A percentile compares a stretch with the other conserved stretches of the same genome.
Conservation (phyloP, 768 basidiomycete genomes). For the Amanita fuliginea region DNA sequence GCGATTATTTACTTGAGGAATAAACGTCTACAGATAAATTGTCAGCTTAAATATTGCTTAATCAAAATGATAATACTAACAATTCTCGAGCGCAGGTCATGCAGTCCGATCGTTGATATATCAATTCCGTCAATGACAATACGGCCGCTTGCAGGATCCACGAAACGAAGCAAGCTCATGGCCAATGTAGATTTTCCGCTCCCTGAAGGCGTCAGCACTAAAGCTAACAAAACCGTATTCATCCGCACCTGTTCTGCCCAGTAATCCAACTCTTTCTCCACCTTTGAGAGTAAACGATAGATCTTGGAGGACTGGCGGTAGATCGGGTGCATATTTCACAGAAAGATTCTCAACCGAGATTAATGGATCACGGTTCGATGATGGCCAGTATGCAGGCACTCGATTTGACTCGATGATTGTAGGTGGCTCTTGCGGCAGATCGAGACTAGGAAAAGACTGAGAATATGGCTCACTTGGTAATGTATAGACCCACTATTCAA, state of each 20-base stretch:
- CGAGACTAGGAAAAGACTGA: constrained; percentile 26
- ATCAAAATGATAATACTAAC: constrained; percentile 25
- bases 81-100: constrained; percentile 70
- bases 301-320: constrained; percentile 69
- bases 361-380: constrained; percentile 46
- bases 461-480: background rate
- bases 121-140: constrained; percentile 86
- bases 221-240: background rate
- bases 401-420: constrained; percentile 61
- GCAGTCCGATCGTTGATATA: constrained; percentile 73
- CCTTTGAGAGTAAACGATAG: constrained; percentile 65
- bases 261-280: constrained; percentile 64
- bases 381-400: constrained; percentile 91
- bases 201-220: constrained; percentile 34
- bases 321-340: constrained; percentile 75
- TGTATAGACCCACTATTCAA: constrained; percentile 55
- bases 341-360: constrained; percentile 65
- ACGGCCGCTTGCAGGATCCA: constrained; percentile 64
- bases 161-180: constrained; percentile 21
- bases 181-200: background rate
- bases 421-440: constrained; percentile 81
- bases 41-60: constrained; percentile 1
- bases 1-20: constrained; percentile 41
- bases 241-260: constrained; percentile 60
- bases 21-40: constrained; percentile 47